A percentile compares a stretch with the other conserved stretches of the same genome.
Conservation (phyloP, 2,329 filamentous ascomycete genomes). For the Fusarium sp. region DNA sequence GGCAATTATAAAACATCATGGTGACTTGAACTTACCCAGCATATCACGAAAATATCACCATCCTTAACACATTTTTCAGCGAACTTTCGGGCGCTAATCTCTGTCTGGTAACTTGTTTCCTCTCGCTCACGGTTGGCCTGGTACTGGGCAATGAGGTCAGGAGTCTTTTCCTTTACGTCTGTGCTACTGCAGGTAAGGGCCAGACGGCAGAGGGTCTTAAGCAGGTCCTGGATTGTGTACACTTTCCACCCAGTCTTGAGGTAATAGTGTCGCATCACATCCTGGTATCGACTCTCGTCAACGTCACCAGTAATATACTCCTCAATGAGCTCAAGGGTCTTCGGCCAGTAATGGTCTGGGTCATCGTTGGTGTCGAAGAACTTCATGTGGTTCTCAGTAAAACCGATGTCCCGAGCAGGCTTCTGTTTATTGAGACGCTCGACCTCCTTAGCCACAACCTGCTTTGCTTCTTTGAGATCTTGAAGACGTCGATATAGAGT, state of each 20-base stretch:
- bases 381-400: slow-evolving; percentile 80
- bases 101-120: slow-evolving; percentile 87
- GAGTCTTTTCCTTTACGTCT: slow-evolving; percentile 92
- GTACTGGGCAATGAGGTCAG: slow-evolving; percentile 89
- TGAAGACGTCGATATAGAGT: slow-evolving; percentile 87
- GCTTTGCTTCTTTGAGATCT: slow-evolving; percentile 83
- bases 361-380: slow-evolving; percentile 76
- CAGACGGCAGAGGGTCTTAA: slow-evolving; percentile 82
- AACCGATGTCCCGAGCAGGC: slow-evolving; percentile 83
- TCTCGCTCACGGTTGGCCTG: slow-evolving; percentile 82
- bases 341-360: slow-evolving; percentile 80
- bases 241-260: slow-evolving; percentile 90
- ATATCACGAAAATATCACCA: slow-evolving; percentile 88
- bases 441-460: slow-evolving; percentile 78
- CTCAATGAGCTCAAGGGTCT: slow-evolving; percentile 86
- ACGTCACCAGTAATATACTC: slow-evolving; percentile 85
- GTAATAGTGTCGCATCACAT: slow-evolving; percentile 91
- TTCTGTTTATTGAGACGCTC: slow-evolving; percentile 78
- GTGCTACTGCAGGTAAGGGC: slow-evolving; percentile 84
- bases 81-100: slow-evolving; percentile 90
- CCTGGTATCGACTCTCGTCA: slow-evolving; percentile 86
- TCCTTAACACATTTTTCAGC: slow-evolving; percentile 95
- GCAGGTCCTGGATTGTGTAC: slow-evolving; percentile 90
- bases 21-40: slow-evolving; percentile 75
- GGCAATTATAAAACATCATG: background rate